Evolutionary conservation across 2,329 filamentous ascomycete genomes (phyloP), one percentile per base, ranked within the genome.

Genomic region (Pyricularia pennisetigena): DNA sequence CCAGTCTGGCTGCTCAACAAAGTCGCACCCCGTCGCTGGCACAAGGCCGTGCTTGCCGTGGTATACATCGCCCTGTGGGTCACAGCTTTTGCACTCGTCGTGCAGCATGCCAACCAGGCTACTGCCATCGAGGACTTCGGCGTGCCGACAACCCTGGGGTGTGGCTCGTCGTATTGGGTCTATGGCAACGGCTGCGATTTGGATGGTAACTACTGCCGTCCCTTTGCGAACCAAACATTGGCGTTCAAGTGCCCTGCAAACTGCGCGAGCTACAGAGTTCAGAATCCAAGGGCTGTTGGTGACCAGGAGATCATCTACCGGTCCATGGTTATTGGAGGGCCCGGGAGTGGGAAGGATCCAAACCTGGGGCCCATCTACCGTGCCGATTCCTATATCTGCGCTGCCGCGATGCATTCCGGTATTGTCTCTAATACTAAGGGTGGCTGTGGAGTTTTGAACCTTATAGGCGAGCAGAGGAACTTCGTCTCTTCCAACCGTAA

Each of bases 351-450:
- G 30, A 72, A 74, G 2, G 9, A 49, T 49, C 5, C 41, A 49
- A 49, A n/a, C 7, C 41, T 49, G 20, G 41, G 41, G 16, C 20
- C 76, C 3, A 82, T 91, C 26, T 98, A 98, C 76, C 90, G 95
- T 23, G 93, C 91, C 23, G 91, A 94, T 78, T 93, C 90, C 24
- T 92, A 92, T 77, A 86, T 94, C 69, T 94, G 91, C 74, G 86
- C 86, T 70, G 85, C 91, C 4, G 91, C 90, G 23, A 90, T 93
- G 68, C 91, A 94, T 74, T 86, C 90, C 1, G 90, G 90, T 9
- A 83, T 91, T 70, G 85, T 93, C 71, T 84, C 83, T 67, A 85
- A 92, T 72, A 78, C 81, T 0, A 81, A 82, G 41, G 91, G 91
- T 41, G 91, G 91, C 2, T 94, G 91, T 72, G 91, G 91, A 67